A percentile compares a stretch with the other conserved stretches of the same genome.
These are phyloP conservation scores for Exophiala lecanii-corni DNA, from an alignment of 2,329 filamentous ascomycete species.

Conservation along the genomic window DNA sequence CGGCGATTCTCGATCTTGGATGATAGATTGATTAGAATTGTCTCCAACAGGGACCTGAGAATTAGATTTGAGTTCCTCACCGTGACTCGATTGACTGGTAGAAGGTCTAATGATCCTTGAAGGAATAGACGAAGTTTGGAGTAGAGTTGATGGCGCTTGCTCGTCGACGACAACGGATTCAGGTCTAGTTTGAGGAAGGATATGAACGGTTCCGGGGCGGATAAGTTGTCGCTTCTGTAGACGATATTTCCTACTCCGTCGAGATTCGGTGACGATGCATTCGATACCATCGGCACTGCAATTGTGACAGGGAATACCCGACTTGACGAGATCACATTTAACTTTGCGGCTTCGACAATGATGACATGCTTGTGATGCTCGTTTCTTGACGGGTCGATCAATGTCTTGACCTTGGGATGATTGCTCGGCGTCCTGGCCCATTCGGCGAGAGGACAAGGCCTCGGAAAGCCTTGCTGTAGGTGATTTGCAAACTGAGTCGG, in stretches of 20 bases:
- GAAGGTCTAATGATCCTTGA: not conserved
- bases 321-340: slow-evolving; percentile 3
- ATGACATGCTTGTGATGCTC: slow-evolving; percentile 2
- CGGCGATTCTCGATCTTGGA: not conserved
- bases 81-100: not conserved
- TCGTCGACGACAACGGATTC: slow-evolving; percentile 2
- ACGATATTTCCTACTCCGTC: slow-evolving; percentile 20
- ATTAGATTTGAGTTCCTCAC: not conserved
- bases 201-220: slow-evolving; percentile 10
- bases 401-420: not conserved
- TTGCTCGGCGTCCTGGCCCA: slow-evolving; percentile 1
- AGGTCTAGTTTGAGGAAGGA: slow-evolving; percentile 13
- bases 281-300: slow-evolving; percentile 15
- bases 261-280: slow-evolving; percentile 19
- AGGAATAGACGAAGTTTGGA: not conserved
- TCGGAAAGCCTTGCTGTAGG: not conserved
- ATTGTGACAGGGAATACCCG: slow-evolving; percentile 1
- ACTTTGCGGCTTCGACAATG: slow-evolving; percentile 4
- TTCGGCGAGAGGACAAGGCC: not conserved
- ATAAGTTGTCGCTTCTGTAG: slow-evolving; percentile 21
- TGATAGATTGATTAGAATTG: not conserved
- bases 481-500: no score
- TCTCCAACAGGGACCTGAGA: not conserved
- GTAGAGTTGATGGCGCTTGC: no score
- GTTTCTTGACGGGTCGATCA: slow-evolving; percentile 1